Evolutionary conservation across 345 rosid genomes (phyloP), one percentile per base, ranked within the genome.

Genomic region (Salix dunnii): DNA sequence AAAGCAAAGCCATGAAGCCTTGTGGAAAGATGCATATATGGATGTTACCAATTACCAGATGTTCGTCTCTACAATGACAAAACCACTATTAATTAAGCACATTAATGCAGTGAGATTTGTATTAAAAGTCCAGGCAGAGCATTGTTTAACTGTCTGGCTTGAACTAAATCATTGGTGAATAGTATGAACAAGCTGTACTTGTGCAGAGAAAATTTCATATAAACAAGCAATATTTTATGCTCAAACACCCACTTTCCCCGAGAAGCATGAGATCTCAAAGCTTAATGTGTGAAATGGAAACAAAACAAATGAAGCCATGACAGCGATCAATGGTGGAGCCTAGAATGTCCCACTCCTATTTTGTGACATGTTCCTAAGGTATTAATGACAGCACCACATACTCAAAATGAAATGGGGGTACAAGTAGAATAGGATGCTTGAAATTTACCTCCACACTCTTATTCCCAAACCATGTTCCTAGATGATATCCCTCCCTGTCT

Each of bases 381-480:
- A 20, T 53, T 53, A 20, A 13, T 53, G 23, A 14, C 60, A 53
- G 10, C 60, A 53, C 23, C 60, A 53, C 23, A 51, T 20, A n/a
- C 25, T 53, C 60, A 53, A 53, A 53, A 53, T 53, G 11, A 53
- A 20, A 63, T n/a, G 28, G 49, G 53, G 31, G 11, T 17, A 40
- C 60, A 42, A 48, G 40, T 62, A 23, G 62, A 10, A 75, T 30
- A 58, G 55, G 72, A 63, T 67, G 42, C 27, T 36, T 51, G 60
- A 70, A 76, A 83, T 60, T 82, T 66, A 96, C 99, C 94, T 94
- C 94, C n/a, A 88, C 85, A 61, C 98, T 91, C 82, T 88, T 91
- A 90, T 89, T 91, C 72, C 99, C 99, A 65, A 94, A 83, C 98
- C 98, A 96, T 71, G 97, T 89, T 81, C 99, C 98, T 60, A 94